Base-by-base conservation (phyloP, 1,139 yeast species). In the Geotrichum bryndzae region DNA sequence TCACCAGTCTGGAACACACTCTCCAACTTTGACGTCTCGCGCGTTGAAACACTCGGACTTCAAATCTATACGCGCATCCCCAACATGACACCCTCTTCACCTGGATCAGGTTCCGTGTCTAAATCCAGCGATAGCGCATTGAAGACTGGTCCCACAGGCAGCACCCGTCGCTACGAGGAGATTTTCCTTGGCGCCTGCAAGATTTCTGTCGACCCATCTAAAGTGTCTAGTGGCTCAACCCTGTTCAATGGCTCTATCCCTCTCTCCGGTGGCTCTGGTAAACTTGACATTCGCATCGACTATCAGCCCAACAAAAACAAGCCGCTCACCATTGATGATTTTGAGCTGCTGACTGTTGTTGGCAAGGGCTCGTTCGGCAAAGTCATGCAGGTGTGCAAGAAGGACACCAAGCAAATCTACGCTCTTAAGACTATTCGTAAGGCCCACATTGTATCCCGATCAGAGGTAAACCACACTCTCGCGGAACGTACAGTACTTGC, bases 361-460 rank as follows among this genome's bases (percentile, higher is more conserved):
- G 99, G 99, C 54, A 94, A 94, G 74, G 99, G 99, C 2, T 90
- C 97, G 2, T 94, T 94, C 75, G 99, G 99, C 61, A 94, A 94
- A 75, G 99, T 94, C 61, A 92, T 94, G 98, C 99, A 94, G 76
- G 99, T 94, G 54, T 85, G 90, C 64, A 94, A 94, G 77, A 89
- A 89, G 68, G 98, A 94, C 75, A 92, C 99, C 11, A 88, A 88
- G 67, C 96, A 94, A 73, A 87, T 94, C 51, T 94, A 94, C 74
- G 99, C 99, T 1, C 79, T 94, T 72, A 94, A 94, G 74, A 91
- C 97, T 0, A 84, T 94, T 66, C 82, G 98, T 68, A 94, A 94
- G 73, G 91, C 96, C 33, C 96, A 94, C 72, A 90, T 94, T 68
- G 96, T 94, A 46, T 88, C 96, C 23, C 84, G 96, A 71, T 86